phyloP scores from a whole-genome alignment of 495 filamentous ascomycete species.

The Eremomyces bilateralis region DNA sequence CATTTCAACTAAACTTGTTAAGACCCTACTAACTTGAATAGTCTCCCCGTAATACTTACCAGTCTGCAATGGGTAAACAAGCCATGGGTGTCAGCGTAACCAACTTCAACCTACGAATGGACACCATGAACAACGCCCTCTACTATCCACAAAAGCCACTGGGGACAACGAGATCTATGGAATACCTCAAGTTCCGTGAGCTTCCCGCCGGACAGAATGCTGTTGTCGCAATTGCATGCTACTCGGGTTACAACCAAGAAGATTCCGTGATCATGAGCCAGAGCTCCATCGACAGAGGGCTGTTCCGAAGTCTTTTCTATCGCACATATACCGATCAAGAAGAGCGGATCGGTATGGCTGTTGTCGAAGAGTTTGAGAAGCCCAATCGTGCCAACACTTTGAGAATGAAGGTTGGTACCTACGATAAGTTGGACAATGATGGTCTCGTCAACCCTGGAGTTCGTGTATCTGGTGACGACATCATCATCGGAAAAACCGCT shows the following conservation, averaged over 20 bases:
- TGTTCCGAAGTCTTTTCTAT: constrained; percentile 97
- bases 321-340: constrained; percentile 89
- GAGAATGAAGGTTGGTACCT: constrained; percentile 81
- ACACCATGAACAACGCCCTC: constrained; percentile 97
- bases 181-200: constrained; percentile 94
- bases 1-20: constrained; percentile 2
- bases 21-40: constrained; percentile 15
- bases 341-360: constrained; percentile 74
- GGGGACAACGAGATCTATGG: constrained; percentile 92
- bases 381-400: constrained; percentile 72
- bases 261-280: constrained; percentile 99
- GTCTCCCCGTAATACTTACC: constrained; percentile 96
- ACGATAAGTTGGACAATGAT: constrained; percentile 93
- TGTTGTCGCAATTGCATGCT: constrained; percentile 90
- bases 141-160: constrained; percentile 98
- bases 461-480: constrained; percentile 89
- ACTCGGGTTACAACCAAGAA: constrained; percentile 99
- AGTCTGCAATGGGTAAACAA: constrained; percentile 99
- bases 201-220: constrained; percentile 94
- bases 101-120: constrained; percentile 89
- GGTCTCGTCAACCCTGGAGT: constrained; percentile 83
- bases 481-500: constrained; percentile 97
- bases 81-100: constrained; percentile 98
- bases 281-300: constrained; percentile 85
- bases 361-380: constrained; percentile 87